Evolutionary conservation across 2,329 filamentous ascomycete species (phyloP).

Genomic region (Penicillium digitatum): DNA sequence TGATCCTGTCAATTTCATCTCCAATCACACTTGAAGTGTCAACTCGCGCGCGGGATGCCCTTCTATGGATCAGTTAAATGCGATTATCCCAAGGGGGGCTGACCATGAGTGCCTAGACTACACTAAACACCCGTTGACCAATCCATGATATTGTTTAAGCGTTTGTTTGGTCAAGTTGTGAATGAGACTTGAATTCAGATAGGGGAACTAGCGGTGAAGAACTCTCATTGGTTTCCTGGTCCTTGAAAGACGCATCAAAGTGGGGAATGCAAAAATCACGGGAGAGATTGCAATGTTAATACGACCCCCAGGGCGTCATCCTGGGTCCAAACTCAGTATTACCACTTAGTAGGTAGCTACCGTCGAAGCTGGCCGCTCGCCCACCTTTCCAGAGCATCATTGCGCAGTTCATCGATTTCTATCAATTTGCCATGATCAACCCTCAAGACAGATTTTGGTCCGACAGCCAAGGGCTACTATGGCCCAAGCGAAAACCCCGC

Average conservation of each 20-base stretch:
- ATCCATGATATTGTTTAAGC: background rate
- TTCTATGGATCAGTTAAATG: background rate
- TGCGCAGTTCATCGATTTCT: too few species aligned
- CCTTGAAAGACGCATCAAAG: too few species aligned
- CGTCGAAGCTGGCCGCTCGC: background rate
- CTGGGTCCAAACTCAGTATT: background rate
- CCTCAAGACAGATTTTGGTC: constrained; percentile 11
- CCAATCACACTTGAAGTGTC: background rate
- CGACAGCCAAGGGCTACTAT: constrained; percentile 17
- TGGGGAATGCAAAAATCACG: background rate
- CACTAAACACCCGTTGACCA: background rate
- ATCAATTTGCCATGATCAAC: background rate
- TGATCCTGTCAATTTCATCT: background rate
- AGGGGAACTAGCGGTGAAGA: background rate
- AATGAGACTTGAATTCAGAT: background rate
- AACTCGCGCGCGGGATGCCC: background rate
- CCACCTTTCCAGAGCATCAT: background rate
- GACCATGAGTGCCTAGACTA: background rate
- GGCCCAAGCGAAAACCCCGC: constrained; percentile 13
- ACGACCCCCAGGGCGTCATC: background rate
- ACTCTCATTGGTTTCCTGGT: background rate
- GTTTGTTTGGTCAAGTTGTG: too few species aligned
- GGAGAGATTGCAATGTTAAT: too few species aligned
- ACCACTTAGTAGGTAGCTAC: background rate
- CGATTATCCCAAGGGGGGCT: background rate